Conservation (phyloP, 257 asterid genomes). For the Solanum pinnatisectum region DNA sequence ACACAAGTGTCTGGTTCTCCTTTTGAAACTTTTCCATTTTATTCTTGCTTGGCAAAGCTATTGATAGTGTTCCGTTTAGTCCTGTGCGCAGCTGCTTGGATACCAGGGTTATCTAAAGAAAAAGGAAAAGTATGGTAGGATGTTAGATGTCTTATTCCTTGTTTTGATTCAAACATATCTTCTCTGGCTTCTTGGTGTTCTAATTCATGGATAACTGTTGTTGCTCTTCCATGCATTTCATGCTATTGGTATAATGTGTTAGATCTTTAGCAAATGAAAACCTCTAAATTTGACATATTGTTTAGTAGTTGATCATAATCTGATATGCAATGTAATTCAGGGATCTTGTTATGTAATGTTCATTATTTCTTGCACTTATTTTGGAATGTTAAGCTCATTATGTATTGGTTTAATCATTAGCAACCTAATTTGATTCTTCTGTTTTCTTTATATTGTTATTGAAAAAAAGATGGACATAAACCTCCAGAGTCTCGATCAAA, state of each 20-base stretch:
- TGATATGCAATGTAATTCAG: background rate
- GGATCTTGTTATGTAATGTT: background rate
- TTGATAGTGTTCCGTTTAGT: background rate
- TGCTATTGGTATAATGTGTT: background rate
- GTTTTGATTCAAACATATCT: background rate
- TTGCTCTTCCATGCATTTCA: background rate
- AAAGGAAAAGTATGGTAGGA: background rate
- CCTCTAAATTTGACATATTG: background rate
- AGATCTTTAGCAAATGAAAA: background rate
- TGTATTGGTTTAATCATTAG: background rate
- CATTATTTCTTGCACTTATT: background rate
- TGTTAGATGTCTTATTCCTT: background rate
- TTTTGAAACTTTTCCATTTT: background rate
- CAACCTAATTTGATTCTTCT: background rate
- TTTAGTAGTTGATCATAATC: background rate
- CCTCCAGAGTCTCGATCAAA: constrained; percentile 51
- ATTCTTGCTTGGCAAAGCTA: background rate
- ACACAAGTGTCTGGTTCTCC: background rate
- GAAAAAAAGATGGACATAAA: constrained; percentile 37
- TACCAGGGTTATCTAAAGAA: background rate
- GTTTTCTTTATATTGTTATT: background rate
- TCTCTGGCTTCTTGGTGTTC: background rate
- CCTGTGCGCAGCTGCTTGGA: background rate
- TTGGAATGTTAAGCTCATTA: background rate
- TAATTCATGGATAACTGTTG: background rate